Base-by-base conservation (phyloP, 345 rosid species). In the Rhodomyrtus tomentosa region DNA sequence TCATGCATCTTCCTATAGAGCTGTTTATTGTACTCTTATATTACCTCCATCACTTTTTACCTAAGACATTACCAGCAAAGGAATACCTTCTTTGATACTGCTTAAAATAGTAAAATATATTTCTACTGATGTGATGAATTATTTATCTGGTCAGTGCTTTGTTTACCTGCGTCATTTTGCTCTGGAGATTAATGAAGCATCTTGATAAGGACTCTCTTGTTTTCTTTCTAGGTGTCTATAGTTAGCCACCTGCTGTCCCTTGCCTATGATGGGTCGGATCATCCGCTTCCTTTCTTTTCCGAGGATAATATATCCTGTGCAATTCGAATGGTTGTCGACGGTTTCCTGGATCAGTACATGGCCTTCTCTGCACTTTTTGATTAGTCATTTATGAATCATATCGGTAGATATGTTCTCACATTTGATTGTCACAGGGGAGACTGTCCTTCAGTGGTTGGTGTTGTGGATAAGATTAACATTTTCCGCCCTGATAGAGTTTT, bases 401-500 rank as follows among this genome's bases (percentile, higher is more conserved):
- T 50, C 50, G 83, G 85, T 82, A 24, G 73, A 83, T 56, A 55
- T 54, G 22, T 85, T 85, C 80, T 81, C 82, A 76, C 82, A 51
- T 62, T 90, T 56, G 87, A 88, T 88, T 89, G 55, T 50, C 89
- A 90, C 85, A 96, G 99, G 90, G 91, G 88, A 55, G 90, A 87
- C 86, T 84, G 80, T 82, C 89, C 88, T 72, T 54, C 87, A 84
- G 88, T 84, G 88, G 89, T 72, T 83, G 93, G 90, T 55, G 92
- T 96, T 82, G 50, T 92, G 59, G 98, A 96, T 88, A 94, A 90
- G 89, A 93, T 96, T 55, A 95, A 95, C 83, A 90, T 96, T 85
- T 95, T 96, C 87, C 98, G 98, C 83, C 92, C 96, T 3, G 98
- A 96, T 88, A 94, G 98, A 88, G 98, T 91, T 85, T 96, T 95